Evolutionary conservation across 1,139 yeast genomes (phyloP).

Genomic region (Sugiyamaella sp.): DNA sequence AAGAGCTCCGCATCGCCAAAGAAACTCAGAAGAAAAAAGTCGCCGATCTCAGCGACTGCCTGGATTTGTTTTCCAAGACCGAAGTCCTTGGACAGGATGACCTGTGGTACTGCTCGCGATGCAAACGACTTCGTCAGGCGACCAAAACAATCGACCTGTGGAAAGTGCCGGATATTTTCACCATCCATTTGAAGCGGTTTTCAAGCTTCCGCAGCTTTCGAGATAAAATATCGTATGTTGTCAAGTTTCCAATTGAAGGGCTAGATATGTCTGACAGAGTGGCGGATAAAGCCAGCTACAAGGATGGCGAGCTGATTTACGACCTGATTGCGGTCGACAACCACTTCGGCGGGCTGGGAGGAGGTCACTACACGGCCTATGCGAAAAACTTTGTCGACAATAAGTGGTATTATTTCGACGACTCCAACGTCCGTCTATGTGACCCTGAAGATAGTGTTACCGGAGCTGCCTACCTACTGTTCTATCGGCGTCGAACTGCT

Average conservation of each 20-base stretch:
- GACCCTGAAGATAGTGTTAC: slow-evolving; percentile 63
- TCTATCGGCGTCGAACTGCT: slow-evolving; percentile 66
- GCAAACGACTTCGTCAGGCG: slow-evolving; percentile 89
- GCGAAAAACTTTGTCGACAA: slow-evolving; percentile 77
- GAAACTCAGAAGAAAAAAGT: slow-evolving; percentile 49
- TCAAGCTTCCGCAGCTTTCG: slow-evolving; percentile 83
- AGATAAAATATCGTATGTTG: slow-evolving; percentile 84
- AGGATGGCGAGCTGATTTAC: slow-evolving; percentile 53
- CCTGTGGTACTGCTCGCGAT: slow-evolving; percentile 90
- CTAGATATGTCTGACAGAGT: slow-evolving; percentile 69
- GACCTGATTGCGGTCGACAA: slow-evolving; percentile 93
- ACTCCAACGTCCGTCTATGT: slow-evolving; percentile 62
- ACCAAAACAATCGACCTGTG: slow-evolving; percentile 89
- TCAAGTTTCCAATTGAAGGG: slow-evolving; percentile 85
- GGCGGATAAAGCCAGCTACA: slow-evolving; percentile 40
- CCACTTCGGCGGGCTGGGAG: slow-evolving; percentile 95
- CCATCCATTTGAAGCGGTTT: slow-evolving; percentile 89
- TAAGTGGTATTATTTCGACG: slow-evolving; percentile 91
- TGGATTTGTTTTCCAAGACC: slow-evolving; percentile 73
- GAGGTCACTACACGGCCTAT: slow-evolving; percentile 95
- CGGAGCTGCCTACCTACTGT: slow-evolving; percentile 85
- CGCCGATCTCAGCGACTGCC: slow-evolving; percentile 72
- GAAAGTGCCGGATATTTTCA: slow-evolving; percentile 87
- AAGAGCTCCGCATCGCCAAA: slow-evolving; percentile 49
- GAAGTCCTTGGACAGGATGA: slow-evolving; percentile 89